Evolutionary conservation across 2,329 filamentous ascomycete genomes (phyloP), one percentile per base, ranked within the genome.

Genomic region (Calonectria naviculata): DNA sequence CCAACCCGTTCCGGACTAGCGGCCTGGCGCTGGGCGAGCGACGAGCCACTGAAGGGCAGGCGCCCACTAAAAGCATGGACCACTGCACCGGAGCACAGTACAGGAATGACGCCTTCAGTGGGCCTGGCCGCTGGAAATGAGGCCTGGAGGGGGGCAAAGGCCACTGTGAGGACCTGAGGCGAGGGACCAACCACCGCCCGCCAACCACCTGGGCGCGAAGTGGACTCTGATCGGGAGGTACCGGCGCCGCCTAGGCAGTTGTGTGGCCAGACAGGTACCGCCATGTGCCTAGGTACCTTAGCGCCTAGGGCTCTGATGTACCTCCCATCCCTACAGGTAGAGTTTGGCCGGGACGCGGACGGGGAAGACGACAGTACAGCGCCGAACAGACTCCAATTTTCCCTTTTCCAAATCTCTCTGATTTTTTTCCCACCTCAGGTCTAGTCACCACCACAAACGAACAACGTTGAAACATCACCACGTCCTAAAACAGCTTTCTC

Each of bases 391-490:
- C 68, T 81, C 77, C 79, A 80, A 80, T 78, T 80, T 81, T 81
- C 75, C 74, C 73, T 75, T 77, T 75, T 76, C 72, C 74, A 79
- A 81, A 78, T 77, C 80, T 74, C 77, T 71, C 76, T 69, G 74
- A 79, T 79, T 81, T 78, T 78, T 81, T 83, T 82, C 79, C 74
- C 74, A 77, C 76, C 72, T 73, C 74, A 75, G 71, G 71, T 77
- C 78, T 78, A 75, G 76, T 78, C 76, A 78, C 75, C 75, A 77
- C 74, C 72, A 73, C 77, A 78, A 79, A 70, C 74, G 77, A 74
- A 77, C 73, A 78, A 70, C 68, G 54, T 66, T 71, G 69, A 73
- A 76, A 75, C 74, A 63, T 71, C 69, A 65, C 62, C 70, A 68
- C 65, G 44, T 28, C 46, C 65, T 56, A 68, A 62, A 65, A 62